Evolutionary conservation across 148 eudicot species (phyloP).

Genomic region (Fagopyrum homotropicum): DNA sequence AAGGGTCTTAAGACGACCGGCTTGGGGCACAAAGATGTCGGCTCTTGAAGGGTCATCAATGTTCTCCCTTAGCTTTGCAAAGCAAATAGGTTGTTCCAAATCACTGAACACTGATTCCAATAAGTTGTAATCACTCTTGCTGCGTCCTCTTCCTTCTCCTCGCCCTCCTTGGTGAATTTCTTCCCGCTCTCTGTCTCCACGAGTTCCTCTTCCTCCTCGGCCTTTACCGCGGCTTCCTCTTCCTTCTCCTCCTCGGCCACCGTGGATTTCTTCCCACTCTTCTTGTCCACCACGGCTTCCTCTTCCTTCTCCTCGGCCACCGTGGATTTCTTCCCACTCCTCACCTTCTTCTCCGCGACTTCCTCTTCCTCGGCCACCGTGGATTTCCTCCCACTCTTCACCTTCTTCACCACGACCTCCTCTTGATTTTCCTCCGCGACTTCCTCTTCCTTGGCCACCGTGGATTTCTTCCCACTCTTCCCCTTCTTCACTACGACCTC

Average conservation of each 20-base stretch:
- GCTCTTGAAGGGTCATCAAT: constrained; percentile 47
- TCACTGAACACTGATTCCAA: constrained; percentile 26
- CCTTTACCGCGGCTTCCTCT: not conserved
- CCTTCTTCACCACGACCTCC: not conserved
- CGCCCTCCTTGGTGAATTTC: not conserved
- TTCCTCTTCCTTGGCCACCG: not conserved
- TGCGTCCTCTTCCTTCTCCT: not conserved
- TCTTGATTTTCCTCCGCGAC: not conserved
- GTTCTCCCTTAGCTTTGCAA: constrained; percentile 34
- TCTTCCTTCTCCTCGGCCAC: constrained; percentile 11
- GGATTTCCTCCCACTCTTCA: not conserved
- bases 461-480: not conserved
- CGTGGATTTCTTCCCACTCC: not conserved
- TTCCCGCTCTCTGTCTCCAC: not conserved
- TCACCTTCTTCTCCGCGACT: not conserved
- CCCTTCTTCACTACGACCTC: not conserved
- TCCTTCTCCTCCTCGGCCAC: not conserved
- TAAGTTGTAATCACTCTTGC: not conserved
- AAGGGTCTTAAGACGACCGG: constrained; percentile 48
- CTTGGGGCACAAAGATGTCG: constrained; percentile 60
- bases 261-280: not conserved
- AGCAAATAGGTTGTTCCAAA: constrained; percentile 67
- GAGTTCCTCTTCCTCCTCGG: not conserved
- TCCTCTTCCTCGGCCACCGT: not conserved
- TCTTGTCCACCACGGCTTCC: not conserved